Evolutionary conservation across 148 eudicot genomes (phyloP).

Genomic region (Vaccinium darrowii): DNA sequence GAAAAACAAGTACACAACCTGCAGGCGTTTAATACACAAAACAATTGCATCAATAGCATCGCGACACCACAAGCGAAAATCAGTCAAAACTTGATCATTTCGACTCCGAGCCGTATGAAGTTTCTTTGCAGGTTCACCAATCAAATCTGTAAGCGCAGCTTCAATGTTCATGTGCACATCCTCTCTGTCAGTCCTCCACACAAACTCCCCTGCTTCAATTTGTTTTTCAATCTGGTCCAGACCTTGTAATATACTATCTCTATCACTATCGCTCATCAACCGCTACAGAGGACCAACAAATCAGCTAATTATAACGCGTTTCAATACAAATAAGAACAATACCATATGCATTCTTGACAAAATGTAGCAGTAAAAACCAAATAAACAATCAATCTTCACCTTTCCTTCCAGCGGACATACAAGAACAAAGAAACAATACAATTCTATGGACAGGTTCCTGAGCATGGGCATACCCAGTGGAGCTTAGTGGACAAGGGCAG

Average conservation of each 20-base stretch:
- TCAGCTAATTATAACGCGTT: slow-evolving; percentile 8
- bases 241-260: slow-evolving; percentile 69
- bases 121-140: slow-evolving; percentile 99
- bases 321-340: not conserved
- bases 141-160: slow-evolving; percentile 92
- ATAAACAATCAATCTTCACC: not conserved
- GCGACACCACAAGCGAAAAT: slow-evolving; percentile 95
- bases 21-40: slow-evolving; percentile 55
- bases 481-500: not conserved
- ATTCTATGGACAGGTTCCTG: not conserved
- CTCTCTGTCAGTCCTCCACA: slow-evolving; percentile 95
- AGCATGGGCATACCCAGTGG: not conserved
- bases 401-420: not conserved
- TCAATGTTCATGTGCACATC: slow-evolving; percentile 99
- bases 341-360: not conserved
- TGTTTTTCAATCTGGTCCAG: slow-evolving; percentile 66
- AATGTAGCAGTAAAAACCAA: not conserved
- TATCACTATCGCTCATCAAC: slow-evolving; percentile 59
- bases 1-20: slow-evolving; percentile 44
- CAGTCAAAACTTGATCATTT: slow-evolving; percentile 96
- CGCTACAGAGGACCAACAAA: slow-evolving; percentile 46
- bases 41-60: slow-evolving; percentile 77
- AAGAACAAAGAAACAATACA: slow-evolving; percentile 8
- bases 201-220: slow-evolving; percentile 82
- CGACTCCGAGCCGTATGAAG: slow-evolving; percentile 98